Base-by-base conservation (phyloP, 2,329 filamentous ascomycete genomes). In the Passalora sequoiae region DNA sequence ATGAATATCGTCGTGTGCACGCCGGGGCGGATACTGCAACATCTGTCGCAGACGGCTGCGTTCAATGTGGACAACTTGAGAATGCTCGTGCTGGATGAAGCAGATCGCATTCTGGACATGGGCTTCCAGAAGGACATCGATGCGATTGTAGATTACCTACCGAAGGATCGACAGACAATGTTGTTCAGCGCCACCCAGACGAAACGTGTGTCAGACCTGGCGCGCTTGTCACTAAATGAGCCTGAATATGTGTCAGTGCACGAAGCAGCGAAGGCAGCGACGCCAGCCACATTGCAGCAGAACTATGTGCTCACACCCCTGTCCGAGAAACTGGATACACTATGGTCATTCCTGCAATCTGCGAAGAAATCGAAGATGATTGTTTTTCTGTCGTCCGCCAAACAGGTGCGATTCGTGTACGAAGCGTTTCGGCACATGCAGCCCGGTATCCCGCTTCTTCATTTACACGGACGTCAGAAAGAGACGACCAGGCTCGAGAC, bases 1-100 rank as follows among this genome's bases (percentile, higher is more conserved):
- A 97, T 98, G 91, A 98, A 97, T 63, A 97, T 98, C 36, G 70
- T 98, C 19, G 88, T 98, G 7, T 94, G 89, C 60, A 98, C 92
- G 1, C 92, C 92, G 0, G 92, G 92, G 1, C 80, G 92, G 25
- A 94, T 98, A 76, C 70, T 97, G 56, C 92, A 98, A 67, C 92
- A 98, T 66, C 73, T 98, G 59, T 91, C 94, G 60, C 89, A 96
- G 70, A 97, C 91, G 0, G 86, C 88, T 1, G 81, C 84, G 13
- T 85, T 98, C 61, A 88, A 91, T 53, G 85, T 91, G 51, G 84
- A 92, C 63, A 92, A 94, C 62, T 66, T 98, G 51, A 87, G 94
- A 68, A 86, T 98, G 64, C 71, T 98, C 38, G 89, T 98, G 0
- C 73, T 98, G 44, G 92, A 98, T 59, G 92, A 98, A 66, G 92